Evolutionary conservation across 306 rosid species (phyloP).

Genomic region (Gillenia trifoliata): DNA sequence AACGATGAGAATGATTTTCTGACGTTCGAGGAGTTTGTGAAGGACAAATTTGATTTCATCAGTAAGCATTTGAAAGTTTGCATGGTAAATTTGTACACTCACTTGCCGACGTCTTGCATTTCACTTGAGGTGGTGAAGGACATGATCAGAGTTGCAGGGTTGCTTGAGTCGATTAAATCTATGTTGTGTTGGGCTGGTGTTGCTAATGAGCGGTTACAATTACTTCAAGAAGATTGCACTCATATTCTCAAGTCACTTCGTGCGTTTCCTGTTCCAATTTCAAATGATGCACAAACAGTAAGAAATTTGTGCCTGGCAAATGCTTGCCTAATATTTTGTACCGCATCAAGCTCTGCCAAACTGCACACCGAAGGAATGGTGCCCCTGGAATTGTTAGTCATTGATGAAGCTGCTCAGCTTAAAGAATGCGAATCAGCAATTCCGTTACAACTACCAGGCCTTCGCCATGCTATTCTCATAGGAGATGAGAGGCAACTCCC

Average conservation of each 20-base stretch:
- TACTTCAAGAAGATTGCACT: neutral
- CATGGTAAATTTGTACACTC: slow-evolving; percentile 25
- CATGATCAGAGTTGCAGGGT: slow-evolving; percentile 20
- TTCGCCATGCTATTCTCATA: slow-evolving; percentile 31
- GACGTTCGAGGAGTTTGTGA: slow-evolving; percentile 35
- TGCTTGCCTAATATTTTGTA: slow-evolving; percentile 45
- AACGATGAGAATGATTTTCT: neutral
- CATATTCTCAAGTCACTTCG: slow-evolving; percentile 16
- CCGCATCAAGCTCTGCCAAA: slow-evolving; percentile 30
- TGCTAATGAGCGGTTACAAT: slow-evolving; percentile 9
- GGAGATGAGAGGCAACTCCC: slow-evolving; percentile 43
- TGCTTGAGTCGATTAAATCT: slow-evolving; percentile 15
- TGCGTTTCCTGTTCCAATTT: slow-evolving; percentile 9
- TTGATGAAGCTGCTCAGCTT: slow-evolving; percentile 42
- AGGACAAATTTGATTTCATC: slow-evolving; percentile 12
- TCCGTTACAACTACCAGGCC: slow-evolving; percentile 33
- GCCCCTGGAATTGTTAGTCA: slow-evolving; percentile 19
- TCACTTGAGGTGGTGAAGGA: slow-evolving; percentile 18
- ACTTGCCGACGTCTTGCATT: slow-evolving; percentile 45
- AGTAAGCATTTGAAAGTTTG: slow-evolving; percentile 3
- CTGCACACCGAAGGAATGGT: neutral
- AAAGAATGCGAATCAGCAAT: slow-evolving; percentile 43
- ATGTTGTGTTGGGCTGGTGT: neutral
- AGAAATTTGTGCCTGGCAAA: slow-evolving; percentile 31
- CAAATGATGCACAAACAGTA: neutral